Conservation (phyloP, 2,329 filamentous ascomycete species). For the Fusarium proliferatum region DNA sequence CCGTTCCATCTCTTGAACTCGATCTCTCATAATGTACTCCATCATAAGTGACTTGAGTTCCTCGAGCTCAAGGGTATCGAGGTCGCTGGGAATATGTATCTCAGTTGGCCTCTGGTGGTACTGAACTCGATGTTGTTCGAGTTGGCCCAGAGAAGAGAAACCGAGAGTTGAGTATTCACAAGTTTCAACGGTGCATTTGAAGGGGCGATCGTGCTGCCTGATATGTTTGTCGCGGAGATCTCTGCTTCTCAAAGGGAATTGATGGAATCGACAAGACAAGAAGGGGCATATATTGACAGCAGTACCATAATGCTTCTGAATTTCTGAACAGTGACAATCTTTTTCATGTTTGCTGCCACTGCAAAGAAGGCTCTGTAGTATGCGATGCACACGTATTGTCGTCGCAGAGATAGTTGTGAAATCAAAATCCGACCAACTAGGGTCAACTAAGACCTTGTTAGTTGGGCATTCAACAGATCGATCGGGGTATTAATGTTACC, state of each 20-base stretch:
- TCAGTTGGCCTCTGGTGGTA: fast-evolving
- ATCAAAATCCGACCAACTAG: not conserved
- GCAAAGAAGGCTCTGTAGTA: not conserved
- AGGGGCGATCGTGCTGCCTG: not conserved
- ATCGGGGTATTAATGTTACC: not conserved
- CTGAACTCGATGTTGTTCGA: not conserved
- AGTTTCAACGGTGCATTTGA: not conserved
- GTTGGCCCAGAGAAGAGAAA: not conserved
- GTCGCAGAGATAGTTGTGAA: not conserved
- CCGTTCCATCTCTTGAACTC: not conserved
- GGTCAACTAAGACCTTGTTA: not conserved
- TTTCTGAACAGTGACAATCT: not conserved
- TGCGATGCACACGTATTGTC: not conserved
- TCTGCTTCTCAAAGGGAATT: fast-evolving
- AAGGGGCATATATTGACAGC: not conserved
- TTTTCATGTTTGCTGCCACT: not conserved
- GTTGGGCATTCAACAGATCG: fast-evolving
- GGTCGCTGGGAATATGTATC: fast-evolving
- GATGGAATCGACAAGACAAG: not conserved
- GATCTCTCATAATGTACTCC: not conserved
- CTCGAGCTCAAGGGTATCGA: not conserved
- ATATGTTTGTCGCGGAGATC: not conserved
- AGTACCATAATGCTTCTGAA: not conserved
- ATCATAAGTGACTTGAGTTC: not conserved
- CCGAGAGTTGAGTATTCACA: not conserved